These are phyloP conservation scores for Rhodotorula paludigena DNA, from an alignment of 768 basidiomycete species.

Conservation along the genomic window DNA sequence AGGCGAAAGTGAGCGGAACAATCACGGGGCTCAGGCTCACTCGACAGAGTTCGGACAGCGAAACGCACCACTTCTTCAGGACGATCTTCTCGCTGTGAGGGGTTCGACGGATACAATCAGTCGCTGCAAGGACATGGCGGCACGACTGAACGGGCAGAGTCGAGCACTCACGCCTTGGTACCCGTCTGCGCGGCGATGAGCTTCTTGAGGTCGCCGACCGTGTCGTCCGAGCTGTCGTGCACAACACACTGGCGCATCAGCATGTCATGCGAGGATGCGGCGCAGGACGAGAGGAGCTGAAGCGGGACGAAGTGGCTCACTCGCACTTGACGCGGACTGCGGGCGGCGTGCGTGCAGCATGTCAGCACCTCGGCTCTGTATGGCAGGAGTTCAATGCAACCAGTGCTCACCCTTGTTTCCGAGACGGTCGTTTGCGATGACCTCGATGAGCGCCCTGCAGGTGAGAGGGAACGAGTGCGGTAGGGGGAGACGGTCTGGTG, in stretches of 20 bases:
- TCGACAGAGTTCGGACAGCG: not conserved
- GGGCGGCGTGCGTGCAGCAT: not conserved
- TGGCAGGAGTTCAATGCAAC: not conserved
- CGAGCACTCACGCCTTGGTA: conserved; percentile 55
- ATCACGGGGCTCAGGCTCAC: too few species aligned
- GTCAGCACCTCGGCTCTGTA: not conserved
- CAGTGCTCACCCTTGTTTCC: conserved; percentile 73
- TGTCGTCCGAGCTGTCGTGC: conserved; percentile 68
- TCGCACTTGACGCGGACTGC: conserved; percentile 87
- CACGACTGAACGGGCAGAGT: not conserved
- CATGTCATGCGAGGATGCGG: not conserved
- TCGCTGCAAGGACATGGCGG: too few species aligned
- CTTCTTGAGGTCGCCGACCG: conserved; percentile 93
- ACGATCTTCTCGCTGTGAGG: conserved; percentile 55
- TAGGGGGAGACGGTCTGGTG: too few species aligned
- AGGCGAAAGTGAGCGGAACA: not conserved
- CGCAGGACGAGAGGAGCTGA: not conserved
- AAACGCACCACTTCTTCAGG: conserved; percentile 87
- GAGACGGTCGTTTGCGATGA: conserved; percentile 92
- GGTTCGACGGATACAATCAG: not conserved
- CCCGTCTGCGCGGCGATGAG: conserved; percentile 96
- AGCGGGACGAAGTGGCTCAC: conserved; percentile 8
- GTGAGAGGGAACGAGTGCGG: not conserved
- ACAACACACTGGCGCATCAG: not conserved
- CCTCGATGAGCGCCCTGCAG: conserved; percentile 50